Evolutionary conservation across 2,329 filamentous ascomycete species (phyloP).

Genomic region (Cladosporium sp.): DNA sequence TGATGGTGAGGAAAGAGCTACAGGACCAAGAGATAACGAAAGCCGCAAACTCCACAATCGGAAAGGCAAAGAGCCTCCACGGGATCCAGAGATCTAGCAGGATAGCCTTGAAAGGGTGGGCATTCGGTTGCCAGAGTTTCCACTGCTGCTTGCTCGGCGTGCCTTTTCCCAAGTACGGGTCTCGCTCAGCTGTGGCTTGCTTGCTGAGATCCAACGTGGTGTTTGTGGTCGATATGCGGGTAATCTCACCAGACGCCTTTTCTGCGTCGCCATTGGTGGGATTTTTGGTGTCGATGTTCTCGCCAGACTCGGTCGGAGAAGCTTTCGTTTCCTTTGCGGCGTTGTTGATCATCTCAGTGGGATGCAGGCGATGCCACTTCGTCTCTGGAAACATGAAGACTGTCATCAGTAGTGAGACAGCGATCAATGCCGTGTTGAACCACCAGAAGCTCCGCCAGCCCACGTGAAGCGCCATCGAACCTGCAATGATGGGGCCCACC

Average conservation of each 20-base stretch:
- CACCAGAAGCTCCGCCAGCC: conserved; percentile 63
- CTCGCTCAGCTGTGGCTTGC: conserved; percentile 40
- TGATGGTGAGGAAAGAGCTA: conserved; percentile 54
- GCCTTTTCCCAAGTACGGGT: conserved; percentile 54
- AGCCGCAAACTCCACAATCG: conserved; percentile 58
- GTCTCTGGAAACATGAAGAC: conserved; percentile 62
- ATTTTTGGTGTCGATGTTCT: conserved; percentile 19
- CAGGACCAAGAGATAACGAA: conserved; percentile 60
- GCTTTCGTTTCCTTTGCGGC: conserved; percentile 2
- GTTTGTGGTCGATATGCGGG: conserved; percentile 19
- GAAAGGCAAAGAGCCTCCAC: conserved; percentile 58
- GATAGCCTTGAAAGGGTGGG: conserved; percentile 44
- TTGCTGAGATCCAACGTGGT: conserved; percentile 23
- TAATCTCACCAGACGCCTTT: conserved; percentile 21
- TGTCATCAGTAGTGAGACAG: conserved; percentile 46
- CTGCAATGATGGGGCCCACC: conserved; percentile 54
- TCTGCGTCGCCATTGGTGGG: conserved; percentile 19
- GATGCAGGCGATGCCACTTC: conserved; percentile 48
- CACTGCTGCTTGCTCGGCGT: conserved; percentile 53
- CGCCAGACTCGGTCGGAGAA: conserved; percentile 13
- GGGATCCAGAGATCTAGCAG: conserved; percentile 55
- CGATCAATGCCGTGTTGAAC: conserved; percentile 56
- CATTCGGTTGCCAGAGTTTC: conserved; percentile 47
- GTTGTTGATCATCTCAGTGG: conserved; percentile 21
- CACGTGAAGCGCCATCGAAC: conserved; percentile 54